These are phyloP conservation scores for Blastomyces emzantsi DNA, from an alignment of 2,329 filamentous ascomycete species.

Conservation along the genomic window DNA sequence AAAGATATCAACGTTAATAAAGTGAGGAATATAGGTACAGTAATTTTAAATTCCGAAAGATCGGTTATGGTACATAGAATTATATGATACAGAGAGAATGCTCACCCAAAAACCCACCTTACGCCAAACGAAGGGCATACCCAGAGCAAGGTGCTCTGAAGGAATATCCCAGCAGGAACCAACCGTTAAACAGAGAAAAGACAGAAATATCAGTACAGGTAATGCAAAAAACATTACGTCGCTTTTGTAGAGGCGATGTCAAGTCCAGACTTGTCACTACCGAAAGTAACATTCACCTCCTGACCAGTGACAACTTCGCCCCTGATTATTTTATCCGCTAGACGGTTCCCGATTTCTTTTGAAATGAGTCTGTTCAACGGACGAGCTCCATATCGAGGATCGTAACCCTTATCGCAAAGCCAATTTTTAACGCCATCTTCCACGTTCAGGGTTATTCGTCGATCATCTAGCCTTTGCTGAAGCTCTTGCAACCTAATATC, in stretches of 20 bases:
- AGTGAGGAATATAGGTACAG: not conserved
- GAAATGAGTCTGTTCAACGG: constrained; percentile 86
- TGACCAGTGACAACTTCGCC: constrained; percentile 72
- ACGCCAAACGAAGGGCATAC: not conserved
- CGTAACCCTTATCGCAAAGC: constrained; percentile 84
- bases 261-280: constrained; percentile 51
- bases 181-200: not conserved
- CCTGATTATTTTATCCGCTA: constrained; percentile 87
- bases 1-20: not conserved
- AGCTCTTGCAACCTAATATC: constrained; percentile 84
- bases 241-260: constrained; percentile 36
- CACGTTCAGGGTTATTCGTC: constrained; percentile 68
- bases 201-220: not conserved
- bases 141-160: not conserved
- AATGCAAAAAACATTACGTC: constrained; percentile 3
- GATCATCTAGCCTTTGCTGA: constrained; percentile 71
- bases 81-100: not conserved
- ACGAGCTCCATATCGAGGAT: constrained; percentile 81
- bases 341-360: constrained; percentile 76
- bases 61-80: not conserved
- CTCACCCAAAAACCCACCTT: not conserved
- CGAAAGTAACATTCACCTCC: constrained; percentile 60
- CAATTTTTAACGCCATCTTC: constrained; percentile 66
- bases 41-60: not conserved
- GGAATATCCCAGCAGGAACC: not conserved